Base-by-base conservation (phyloP, 106 monocot species). In the Chionographis japonica region DNA sequence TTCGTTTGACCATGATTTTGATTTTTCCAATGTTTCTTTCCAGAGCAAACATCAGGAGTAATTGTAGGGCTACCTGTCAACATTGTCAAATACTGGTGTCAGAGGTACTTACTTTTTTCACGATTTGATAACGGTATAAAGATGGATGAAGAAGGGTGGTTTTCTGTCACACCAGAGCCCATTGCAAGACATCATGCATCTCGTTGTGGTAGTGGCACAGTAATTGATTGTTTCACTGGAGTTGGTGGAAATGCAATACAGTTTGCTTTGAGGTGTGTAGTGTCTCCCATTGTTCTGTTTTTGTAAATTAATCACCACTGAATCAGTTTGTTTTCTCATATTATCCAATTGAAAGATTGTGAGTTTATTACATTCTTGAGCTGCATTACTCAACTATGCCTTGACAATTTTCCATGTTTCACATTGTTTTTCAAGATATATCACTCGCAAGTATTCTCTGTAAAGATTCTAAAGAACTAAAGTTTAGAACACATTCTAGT, bases 81-180 rank as follows among this genome's bases (percentile, higher is more conserved):
- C 54, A 66, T 87, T 59, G 36, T 61, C 56, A 98, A 98, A 79
- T 98, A 98, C 74, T 98, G 92, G 92, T 80, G 52, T 61, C 98
- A 98, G 77, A 82, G 98, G 42, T 93, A 98, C 55, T 79, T 57
- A 19, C 85, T 98, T 67, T 98, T 98, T 75, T 83, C 92, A 15
- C 79, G 27, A 59, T 98, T 85, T 83, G 93, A 93, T 78, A 2
- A 67, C 13, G 98, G 98, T 55, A 84, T 98, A 80, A 87, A 90
- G 78, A 85, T 93, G 87, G 98, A 98, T 75, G 89, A 90, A 75
- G 98, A 98, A 83, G 93, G 98, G 37, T 98, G 98, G 98, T 98
- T 93, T 83, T 98, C 98, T 67, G 93, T 98, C 42, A 98, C 98
- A 43, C 98, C 98, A 39, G 98, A 98, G 57, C 27, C 58, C 40